Evolutionary conservation across 106 monocot genomes (phyloP), one percentile per base, ranked within the genome.

Genomic region (Dendrobium catenatum): DNA sequence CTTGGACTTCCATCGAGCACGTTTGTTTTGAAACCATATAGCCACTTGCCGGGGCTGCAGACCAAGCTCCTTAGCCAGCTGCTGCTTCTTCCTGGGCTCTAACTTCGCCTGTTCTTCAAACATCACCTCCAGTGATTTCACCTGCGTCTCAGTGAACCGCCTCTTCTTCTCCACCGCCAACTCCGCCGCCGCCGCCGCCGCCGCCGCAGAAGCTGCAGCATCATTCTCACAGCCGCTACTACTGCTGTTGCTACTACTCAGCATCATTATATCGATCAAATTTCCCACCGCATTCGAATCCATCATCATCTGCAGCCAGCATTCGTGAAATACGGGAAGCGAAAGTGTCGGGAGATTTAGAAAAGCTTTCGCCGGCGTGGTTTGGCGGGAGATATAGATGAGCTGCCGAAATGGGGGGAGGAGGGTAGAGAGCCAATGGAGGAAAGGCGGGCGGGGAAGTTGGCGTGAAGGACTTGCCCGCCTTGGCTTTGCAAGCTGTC

Each of bases 21-120:
- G 73, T 81, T 90, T 90, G 90, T 93, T 93, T 87, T 93, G 93
- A 79, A 93, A 93, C 93, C 93, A 93, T 20, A 93, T 88, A 22
- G 93, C 90, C n/a, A 93, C 93, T 79, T 93, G 93, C 6, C 93
- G 75, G 2, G 93, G 90, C 77, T 93, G 90, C 79, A 93, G 77
- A 17, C 90, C 93, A 20, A 93, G 88, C 72, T 93, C 93, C 56
- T 67, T 70, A 1, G 92, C 89, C 13, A 92, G 85, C 85, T 92
- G 88, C 44, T 82, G 73, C 85, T 92, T 92, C 87, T 89, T 83
- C 42, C 79, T 81, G 18, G 92, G 87, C 79, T 92, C 92, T 17
- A 92, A 85, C 87, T 92, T 92, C 19, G 87, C 85, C 78, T 92
- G 89, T 1, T 81, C 55, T 82, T 92, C 88, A 80, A 92, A 92